Conservation (phyloP, 2,329 filamentous ascomycete species). For the Simplicillium aogashimaense region DNA sequence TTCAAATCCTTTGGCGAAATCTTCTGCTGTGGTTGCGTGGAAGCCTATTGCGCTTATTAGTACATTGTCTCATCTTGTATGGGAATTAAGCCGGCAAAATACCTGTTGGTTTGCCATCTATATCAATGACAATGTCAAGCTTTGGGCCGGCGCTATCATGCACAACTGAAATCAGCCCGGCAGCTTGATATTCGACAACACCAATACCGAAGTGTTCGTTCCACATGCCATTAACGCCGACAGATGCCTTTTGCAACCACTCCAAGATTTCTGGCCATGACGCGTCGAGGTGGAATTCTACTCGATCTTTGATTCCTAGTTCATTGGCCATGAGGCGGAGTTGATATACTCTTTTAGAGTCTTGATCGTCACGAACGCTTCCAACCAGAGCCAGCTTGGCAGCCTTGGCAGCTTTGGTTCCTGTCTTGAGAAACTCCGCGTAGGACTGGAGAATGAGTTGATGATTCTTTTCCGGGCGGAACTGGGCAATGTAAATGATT, state of each 20-base stretch:
- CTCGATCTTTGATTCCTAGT: constrained; percentile 70
- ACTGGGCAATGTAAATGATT: constrained; percentile 91
- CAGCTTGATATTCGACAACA: constrained; percentile 95
- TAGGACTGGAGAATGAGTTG: constrained; percentile 78
- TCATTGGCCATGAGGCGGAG: constrained; percentile 80
- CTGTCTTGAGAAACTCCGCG: constrained; percentile 57
- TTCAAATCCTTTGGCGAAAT: constrained; percentile 75
- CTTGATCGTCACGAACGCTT: constrained; percentile 76
- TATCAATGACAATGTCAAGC: constrained; percentile 77
- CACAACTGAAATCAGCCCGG: constrained; percentile 84
- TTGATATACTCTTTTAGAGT: constrained; percentile 78
- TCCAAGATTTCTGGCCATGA: constrained; percentile 79
- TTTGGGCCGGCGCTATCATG: constrained; percentile 91
- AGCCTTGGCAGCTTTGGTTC: constrained; percentile 35
- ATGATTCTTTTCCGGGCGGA: constrained; percentile 96
- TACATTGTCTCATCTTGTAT: constrained; percentile 9
- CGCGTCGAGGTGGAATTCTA: constrained; percentile 84
- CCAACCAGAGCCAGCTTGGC: constrained; percentile 77
- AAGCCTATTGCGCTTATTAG: constrained; percentile 47
- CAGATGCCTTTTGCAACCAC: constrained; percentile 64
- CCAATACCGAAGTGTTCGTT: constrained; percentile 99
- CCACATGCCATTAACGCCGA: constrained; percentile 98
- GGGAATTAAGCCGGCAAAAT: constrained; percentile 10
- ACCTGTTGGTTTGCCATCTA: constrained; percentile 74
- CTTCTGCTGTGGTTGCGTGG: constrained; percentile 65